A percentile compares a stretch with the other conserved stretches of the same genome.
phyloP scores from a whole-genome alignment of 2,329 filamentous ascomycete genomes.

The Alternaria postmessia region DNA sequence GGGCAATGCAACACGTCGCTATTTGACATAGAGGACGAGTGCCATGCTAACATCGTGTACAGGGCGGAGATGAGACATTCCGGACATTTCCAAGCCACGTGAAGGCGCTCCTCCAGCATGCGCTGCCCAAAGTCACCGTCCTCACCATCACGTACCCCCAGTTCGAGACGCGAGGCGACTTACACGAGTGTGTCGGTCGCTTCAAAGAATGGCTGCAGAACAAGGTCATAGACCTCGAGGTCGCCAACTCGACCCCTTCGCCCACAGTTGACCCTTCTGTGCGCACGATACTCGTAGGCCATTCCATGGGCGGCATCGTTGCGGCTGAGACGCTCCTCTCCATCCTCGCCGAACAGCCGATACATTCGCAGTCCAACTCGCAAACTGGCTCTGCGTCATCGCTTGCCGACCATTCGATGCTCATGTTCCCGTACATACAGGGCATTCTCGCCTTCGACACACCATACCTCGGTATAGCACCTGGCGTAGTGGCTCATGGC shows the following conservation, averaged over 20 bases:
- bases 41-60: slow-evolving; percentile 20
- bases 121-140: slow-evolving; percentile 74
- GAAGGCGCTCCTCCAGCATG: slow-evolving; percentile 67
- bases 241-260: slow-evolving; percentile 78
- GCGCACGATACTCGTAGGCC: slow-evolving; percentile 80
- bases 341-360: slow-evolving; percentile 66
- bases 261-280: slow-evolving; percentile 89
- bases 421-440: slow-evolving; percentile 95
- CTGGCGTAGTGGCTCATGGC: slow-evolving; percentile 82
- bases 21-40: not conserved
- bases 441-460: slow-evolving; percentile 94
- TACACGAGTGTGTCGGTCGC: slow-evolving; percentile 72
- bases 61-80: slow-evolving; percentile 83
- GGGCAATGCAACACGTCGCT: not conserved
- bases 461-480: slow-evolving; percentile 83
- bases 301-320: slow-evolving; percentile 90
- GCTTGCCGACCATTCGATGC: slow-evolving; percentile 59
- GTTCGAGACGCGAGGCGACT: slow-evolving; percentile 82
- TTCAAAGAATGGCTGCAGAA: slow-evolving; percentile 88
- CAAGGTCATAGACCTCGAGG: slow-evolving; percentile 93
- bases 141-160: slow-evolving; percentile 76
- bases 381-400: slow-evolving; percentile 41
- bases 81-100: slow-evolving; percentile 78
- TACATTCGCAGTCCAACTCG: slow-evolving; percentile 48
- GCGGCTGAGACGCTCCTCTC: slow-evolving; percentile 86